Base-by-base conservation (phyloP, 2,329 filamentous ascomycete species). In the Colletotrichum godetiae region DNA sequence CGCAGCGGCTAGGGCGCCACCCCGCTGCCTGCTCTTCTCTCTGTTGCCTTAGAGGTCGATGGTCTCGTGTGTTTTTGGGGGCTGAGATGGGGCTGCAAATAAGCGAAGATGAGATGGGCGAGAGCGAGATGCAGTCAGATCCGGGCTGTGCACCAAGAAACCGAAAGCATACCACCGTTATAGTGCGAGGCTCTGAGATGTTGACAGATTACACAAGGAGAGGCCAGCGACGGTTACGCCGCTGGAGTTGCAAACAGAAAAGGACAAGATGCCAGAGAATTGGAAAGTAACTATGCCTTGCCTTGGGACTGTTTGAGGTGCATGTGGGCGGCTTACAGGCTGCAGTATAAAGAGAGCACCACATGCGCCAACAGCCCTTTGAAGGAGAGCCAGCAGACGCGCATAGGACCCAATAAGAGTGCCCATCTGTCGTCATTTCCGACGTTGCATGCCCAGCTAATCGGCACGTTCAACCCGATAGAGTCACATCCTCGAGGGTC, bases 1-100 rank as follows among this genome's bases (percentile, higher is more conserved):
- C 33, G 61, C 55, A 71, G 71, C 71, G 52, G 55, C 61, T 73
- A 70, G 27, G 70, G 53, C 65, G 70, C 67, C 67, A 60, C 67
- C 60, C 68, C 70, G 70, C 67, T 61, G 67, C 56, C 61, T 59
- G 46, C 65, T 58, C 53, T 35, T 58, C 53, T 35, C 7, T 13
- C 24, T 7, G 55, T 58, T 60, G 31, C 31, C 31, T 29, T 22
- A 29, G 1, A 24, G 31, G 15, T 59, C 8, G 57, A 24, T 31
- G 15, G 13, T 56, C 33, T 13, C 33, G 49, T 57, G 33, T 42
- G 19, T 24, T 33, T 62, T 60, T 68, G 52, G 57, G 63, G 63
- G 57, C 64, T 58, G 57, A 68, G 35, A 71, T 56, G 49, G 15
- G 67, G 67, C 13, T 42, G 63, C 56, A n/a, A 53, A 53, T 22